Evolutionary conservation across 169 alveolate species (phyloP).

Genomic region (Plasmodium berghei): DNA sequence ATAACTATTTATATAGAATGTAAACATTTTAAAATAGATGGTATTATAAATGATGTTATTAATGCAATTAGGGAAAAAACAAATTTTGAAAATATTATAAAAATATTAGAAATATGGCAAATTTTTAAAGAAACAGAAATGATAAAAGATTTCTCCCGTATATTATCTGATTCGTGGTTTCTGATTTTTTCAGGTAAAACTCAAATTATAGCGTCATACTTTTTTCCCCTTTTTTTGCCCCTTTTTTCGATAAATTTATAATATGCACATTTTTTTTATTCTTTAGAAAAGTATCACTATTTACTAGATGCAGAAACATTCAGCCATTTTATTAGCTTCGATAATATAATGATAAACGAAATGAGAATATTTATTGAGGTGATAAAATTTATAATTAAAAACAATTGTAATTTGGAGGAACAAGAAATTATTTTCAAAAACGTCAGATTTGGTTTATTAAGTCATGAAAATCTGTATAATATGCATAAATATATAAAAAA

Average conservation of each 20-base stretch:
- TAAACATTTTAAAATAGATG: slow-evolving; percentile 38
- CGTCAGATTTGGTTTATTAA: slow-evolving; percentile 37
- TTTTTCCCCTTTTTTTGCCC: background rate
- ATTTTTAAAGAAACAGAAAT: slow-evolving; percentile 25
- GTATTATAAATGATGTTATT: slow-evolving; percentile 46
- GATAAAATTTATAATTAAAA: slow-evolving; percentile 49
- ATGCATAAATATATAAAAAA: slow-evolving; percentile 38
- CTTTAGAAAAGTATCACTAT: slow-evolving; percentile 39
- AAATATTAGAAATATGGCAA: slow-evolving; percentile 24
- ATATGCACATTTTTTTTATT: background rate
- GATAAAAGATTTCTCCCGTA: slow-evolving; percentile 40
- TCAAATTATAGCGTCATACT: background rate
- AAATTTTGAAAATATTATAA: slow-evolving; percentile 43
- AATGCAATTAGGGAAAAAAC: slow-evolving; percentile 45
- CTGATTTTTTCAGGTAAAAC: slow-evolving; percentile 32
- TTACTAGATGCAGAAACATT: slow-evolving; percentile 36
- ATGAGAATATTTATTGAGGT: slow-evolving; percentile 58
- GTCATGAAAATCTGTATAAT: slow-evolving; percentile 26
- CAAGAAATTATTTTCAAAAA: slow-evolving; percentile 33
- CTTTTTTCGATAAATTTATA: background rate
- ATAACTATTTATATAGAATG: slow-evolving; percentile 62
- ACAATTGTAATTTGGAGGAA: slow-evolving; percentile 40
- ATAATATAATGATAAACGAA: slow-evolving; percentile 55
- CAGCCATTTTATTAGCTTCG: slow-evolving; percentile 34
- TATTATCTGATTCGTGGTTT: slow-evolving; percentile 49